Evolutionary conservation across 2,329 filamentous ascomycete species (phyloP).

Genomic region (Botrytis sinoallii): DNA sequence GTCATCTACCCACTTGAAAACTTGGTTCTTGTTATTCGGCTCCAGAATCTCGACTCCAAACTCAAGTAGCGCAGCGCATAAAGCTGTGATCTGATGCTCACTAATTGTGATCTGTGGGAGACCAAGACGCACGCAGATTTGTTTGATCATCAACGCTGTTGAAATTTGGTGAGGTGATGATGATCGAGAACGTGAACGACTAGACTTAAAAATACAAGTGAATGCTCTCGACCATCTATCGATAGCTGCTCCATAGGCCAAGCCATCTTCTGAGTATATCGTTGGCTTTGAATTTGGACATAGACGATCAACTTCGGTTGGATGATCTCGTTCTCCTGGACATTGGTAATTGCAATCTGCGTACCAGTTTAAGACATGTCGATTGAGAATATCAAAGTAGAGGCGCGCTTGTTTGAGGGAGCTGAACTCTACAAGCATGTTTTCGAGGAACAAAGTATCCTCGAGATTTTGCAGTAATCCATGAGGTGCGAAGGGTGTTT

Average conservation of each 20-base stretch:
- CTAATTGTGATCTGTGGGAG: neutral
- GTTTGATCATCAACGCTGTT: neutral
- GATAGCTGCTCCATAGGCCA: neutral
- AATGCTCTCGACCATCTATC: neutral
- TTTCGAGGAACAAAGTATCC: neutral
- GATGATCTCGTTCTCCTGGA: neutral
- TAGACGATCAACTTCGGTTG: neutral
- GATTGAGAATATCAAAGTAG: neutral
- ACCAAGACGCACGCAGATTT: neutral
- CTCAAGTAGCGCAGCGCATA: neutral
- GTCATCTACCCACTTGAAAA: neutral
- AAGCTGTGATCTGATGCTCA: neutral
- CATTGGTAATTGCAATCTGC: neutral
- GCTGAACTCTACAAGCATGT: neutral
- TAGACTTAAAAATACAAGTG: neutral
- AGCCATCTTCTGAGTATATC: neutral
- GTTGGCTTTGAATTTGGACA: neutral
- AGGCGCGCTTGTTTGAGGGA: neutral
- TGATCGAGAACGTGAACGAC: neutral
- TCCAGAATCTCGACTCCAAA: neutral
- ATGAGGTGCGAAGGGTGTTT: neutral
- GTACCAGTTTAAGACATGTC: neutral
- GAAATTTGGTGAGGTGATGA: neutral
- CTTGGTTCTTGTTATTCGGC: neutral
- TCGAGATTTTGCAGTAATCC: neutral